Conservation (phyloP, 2,329 filamentous ascomycete genomes). For the Pyrenophora tritici-repentis region DNA sequence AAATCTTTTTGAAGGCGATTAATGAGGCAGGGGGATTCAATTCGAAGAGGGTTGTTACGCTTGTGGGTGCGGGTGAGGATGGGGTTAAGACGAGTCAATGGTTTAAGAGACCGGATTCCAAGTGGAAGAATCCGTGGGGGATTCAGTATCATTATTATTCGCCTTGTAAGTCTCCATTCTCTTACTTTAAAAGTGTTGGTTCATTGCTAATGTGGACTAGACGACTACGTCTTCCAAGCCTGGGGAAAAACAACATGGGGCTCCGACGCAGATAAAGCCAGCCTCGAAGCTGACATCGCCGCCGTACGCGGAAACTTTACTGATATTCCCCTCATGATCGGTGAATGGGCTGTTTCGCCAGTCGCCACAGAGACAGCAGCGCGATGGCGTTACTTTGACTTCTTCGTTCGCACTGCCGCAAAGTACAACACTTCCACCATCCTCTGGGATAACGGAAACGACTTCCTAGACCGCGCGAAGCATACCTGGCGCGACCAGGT, state of each 20-base stretch:
- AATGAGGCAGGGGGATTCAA: conserved; percentile 62
- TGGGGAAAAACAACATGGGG: conserved; percentile 68
- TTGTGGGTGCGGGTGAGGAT: conserved; percentile 60
- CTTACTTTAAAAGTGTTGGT: not conserved
- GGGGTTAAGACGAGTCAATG: conserved; percentile 59
- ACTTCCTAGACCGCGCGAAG: conserved; percentile 58
- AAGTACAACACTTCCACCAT: conserved; percentile 58
- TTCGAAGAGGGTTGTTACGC: conserved; percentile 59
- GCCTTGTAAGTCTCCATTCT: conserved; percentile 52
- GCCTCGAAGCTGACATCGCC: conserved; percentile 57
- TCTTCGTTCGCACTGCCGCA: conserved; percentile 55
- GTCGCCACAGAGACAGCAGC: conserved; percentile 59
- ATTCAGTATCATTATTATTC: conserved; percentile 68
- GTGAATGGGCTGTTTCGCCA: conserved; percentile 61
- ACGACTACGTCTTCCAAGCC: conserved; percentile 48
- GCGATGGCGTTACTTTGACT: conserved; percentile 64
- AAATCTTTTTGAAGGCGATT: conserved; percentile 61
- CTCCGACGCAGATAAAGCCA: conserved; percentile 58
- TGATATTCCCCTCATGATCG: conserved; percentile 60
- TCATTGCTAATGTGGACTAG: conserved; percentile 1
- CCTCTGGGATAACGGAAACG: conserved; percentile 65
- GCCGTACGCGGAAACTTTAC: conserved; percentile 61
- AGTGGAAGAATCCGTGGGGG: conserved; percentile 61
- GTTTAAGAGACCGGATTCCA: conserved; percentile 56
- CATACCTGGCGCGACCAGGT: conserved; percentile 59